Conservation (phyloP, 2,329 filamentous ascomycete species). For the Camillea tinctor region DNA sequence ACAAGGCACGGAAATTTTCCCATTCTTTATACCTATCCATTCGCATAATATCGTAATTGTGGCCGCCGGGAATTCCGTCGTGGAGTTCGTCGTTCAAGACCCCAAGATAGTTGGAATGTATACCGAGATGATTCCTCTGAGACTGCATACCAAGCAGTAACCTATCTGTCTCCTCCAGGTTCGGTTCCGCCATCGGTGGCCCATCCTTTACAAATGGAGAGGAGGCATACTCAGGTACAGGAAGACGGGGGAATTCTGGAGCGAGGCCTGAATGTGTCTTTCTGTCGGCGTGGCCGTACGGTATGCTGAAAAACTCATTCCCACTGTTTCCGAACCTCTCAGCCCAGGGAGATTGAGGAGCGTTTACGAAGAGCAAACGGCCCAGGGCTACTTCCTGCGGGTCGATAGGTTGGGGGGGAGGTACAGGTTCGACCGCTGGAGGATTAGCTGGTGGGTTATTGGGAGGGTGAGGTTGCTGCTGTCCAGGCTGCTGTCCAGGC, state of each 20-base stretch:
- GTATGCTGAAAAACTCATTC: background rate
- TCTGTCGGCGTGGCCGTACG: background rate
- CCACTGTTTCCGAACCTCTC: background rate
- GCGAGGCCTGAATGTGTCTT: conserved; percentile 4
- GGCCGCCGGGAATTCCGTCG: background rate
- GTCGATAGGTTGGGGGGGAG: too few species aligned
- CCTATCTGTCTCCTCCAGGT: background rate
- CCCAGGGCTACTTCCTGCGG: too few species aligned
- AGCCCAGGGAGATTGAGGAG: conserved; percentile 2
- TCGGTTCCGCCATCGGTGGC: too few species aligned
- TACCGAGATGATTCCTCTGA: background rate
- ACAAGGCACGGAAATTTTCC: background rate
- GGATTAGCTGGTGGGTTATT: too few species aligned
- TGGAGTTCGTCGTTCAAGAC: background rate
- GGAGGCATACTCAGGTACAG: background rate
- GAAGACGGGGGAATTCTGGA: background rate
- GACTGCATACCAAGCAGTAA: background rate
- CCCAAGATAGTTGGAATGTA: background rate
- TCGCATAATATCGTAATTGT: background rate
- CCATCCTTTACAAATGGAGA: background rate
- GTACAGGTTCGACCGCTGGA: too few species aligned
- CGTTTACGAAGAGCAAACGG: background rate
- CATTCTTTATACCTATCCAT: background rate
- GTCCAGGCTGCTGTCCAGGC: background rate
- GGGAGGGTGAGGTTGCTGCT: background rate